Evolutionary conservation across 164 flowering plant genomes (phyloP), one percentile per base, ranked within the genome.

Genomic region (Annona squamosa): DNA sequence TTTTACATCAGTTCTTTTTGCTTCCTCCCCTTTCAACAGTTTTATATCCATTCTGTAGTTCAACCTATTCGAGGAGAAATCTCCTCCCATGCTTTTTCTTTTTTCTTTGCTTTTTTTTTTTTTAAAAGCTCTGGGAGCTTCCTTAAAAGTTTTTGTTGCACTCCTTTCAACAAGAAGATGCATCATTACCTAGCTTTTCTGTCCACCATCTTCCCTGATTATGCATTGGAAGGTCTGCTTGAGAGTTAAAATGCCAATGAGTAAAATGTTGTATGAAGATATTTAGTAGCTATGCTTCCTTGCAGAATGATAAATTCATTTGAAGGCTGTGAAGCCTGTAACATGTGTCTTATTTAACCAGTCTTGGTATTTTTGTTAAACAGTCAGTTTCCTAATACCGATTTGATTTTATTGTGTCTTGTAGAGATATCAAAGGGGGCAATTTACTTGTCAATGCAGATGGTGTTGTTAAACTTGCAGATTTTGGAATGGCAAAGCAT

Each of bases 401-500:
- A 74, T 65, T 67, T 48, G 63, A 44, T 16, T 26, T 26, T 9
- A 3, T 75, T 71, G 17, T 26, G 48, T 72, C 61, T 71, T 79
- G 12, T 70, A 95, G 99, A 90, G 99, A 95, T 76, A 93, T 95
- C 72, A 95, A 93, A 80, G 97, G 99, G 68, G 97, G 97, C 76
- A 95, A 95, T 83, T 79, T 95, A 79, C 98, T 95, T 78, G 99
- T 95, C 44, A 94, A 93, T 86, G 81, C 93, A 47, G 74, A 80
- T 73, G 99, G 99, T 57, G 98, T 91, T 75, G 98, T 95, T 48
- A 95, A 95, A 82, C 98, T 95, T 82, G 99, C 99, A 10, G 99
- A 95, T 81, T 95, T 95, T 85, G 98, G 99, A 77, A 90, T 90
- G 97, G 93, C 99, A 37, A 95, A 93, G 78, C 98, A 86, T 82